Conservation (phyloP, 352 stramenopile species). For the Phytophthora podocarpi region DNA sequence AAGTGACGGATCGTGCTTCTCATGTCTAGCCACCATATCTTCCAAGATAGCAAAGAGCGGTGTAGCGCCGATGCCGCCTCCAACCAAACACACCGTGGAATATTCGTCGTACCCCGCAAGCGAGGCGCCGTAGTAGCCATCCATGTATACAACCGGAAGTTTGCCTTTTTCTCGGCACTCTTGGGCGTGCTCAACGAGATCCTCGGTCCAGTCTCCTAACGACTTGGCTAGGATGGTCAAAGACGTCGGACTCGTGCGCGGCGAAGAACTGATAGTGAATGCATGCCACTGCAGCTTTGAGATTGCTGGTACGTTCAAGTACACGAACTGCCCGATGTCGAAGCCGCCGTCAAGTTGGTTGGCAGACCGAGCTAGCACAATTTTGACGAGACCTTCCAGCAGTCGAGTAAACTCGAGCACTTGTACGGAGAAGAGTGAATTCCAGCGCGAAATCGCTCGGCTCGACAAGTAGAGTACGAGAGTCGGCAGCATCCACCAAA, state of each 20-base stretch:
- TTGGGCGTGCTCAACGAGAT: constrained; percentile 44
- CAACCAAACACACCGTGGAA: constrained; percentile 48
- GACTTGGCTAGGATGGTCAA: constrained; percentile 60
- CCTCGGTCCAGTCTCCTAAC: constrained; percentile 52
- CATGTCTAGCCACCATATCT: constrained; percentile 42
- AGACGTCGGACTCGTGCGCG: constrained; percentile 30
- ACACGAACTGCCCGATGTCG: constrained; percentile 60
- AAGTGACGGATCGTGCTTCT: constrained; percentile 3
- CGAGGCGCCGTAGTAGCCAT: constrained; percentile 61
- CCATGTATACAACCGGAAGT: constrained; percentile 50
- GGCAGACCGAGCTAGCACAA: constrained; percentile 40
- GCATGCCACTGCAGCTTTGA: constrained; percentile 68
- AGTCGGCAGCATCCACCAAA: constrained; percentile 59
- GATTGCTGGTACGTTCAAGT: constrained; percentile 57
- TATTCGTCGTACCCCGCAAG: constrained; percentile 50
- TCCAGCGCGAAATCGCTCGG: constrained; percentile 50
- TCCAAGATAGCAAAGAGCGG: constrained; percentile 61
- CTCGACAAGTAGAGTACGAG: constrained; percentile 60
- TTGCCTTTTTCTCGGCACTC: constrained; percentile 29
- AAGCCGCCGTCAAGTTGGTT: constrained; percentile 34
- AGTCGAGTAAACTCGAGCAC: constrained; percentile 41
- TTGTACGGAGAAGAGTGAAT: constrained; percentile 39
- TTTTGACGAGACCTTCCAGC: constrained; percentile 47
- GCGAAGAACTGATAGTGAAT: constrained; percentile 64
- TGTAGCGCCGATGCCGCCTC: constrained; percentile 56